Base-by-base conservation (phyloP, 257 asterid genomes). In the Knoxia roxburghii region DNA sequence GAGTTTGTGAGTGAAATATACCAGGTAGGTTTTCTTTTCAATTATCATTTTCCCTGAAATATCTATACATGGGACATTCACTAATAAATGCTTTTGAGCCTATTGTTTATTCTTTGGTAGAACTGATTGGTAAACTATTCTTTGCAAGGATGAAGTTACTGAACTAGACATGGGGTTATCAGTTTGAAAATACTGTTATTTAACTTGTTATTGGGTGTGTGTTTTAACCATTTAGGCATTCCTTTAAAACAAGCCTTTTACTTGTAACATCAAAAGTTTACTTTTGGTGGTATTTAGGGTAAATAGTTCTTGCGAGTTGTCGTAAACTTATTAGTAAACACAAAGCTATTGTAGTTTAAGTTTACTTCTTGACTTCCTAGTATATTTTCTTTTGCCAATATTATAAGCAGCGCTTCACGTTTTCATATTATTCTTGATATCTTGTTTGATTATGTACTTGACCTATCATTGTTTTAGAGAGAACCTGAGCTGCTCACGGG, bases 1-100 rank as follows among this genome's bases (percentile, higher is more conserved):
- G 96, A 88, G 90, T 90, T 94, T 80, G 91, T 94, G 74, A 84
- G 95, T 85, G 99, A 85, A 82, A 85, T 90, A 77, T 94, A 90
- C 78, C 91, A 87, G 99, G 99, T 90, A 64, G 40, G 84, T 64
- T 35, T 65, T 35, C 49, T 60, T 73, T 26, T 58, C 52, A 21
- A 56, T 62, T 68, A 55, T 68, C 74, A 53, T 54, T 71, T 71
- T 32, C 30, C 58, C 57, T 24, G 35, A 33, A 30, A 49, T 24
- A 37, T 33, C 27, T 17, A 30, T 58, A 32, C 23, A 24, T 40
- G 21, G 10, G 32, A 29, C 32, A 49, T 54, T 3, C 15, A 43
- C 40, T 17, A n/a, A n/a, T n/a, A n/a, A n/a, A n/a, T 56, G 37
- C 33, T 20, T 15, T 45, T 5, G 24, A 35, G 67, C 41, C n/a